These are phyloP conservation scores for Inonotus obliquus DNA, from an alignment of 1,284 basidiomycete species.

Conservation along the genomic window DNA sequence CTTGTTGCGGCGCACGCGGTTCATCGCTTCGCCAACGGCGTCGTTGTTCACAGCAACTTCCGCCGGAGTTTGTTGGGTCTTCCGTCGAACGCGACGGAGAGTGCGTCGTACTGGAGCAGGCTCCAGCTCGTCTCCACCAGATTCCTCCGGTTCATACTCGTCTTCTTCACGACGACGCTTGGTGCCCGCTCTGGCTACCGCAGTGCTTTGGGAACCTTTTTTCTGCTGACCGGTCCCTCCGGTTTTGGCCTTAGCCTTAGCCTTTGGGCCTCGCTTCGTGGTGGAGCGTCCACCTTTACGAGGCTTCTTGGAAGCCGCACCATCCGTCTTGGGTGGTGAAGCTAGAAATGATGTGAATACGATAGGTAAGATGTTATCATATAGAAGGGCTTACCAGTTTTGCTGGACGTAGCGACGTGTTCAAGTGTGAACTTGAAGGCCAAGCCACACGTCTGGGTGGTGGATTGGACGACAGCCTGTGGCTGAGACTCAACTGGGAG, in stretches of 20 bases:
- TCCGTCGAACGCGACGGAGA: background rate
- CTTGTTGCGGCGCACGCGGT: background rate
- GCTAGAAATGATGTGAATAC: background rate
- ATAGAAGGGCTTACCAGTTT: background rate
- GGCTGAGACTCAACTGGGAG: background rate
- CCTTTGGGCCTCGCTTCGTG: background rate
- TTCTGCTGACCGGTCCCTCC: background rate
- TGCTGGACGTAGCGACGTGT: background rate
- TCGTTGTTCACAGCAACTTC: background rate
- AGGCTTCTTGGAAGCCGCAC: background rate
- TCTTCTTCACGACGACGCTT: background rate
- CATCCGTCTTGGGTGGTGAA: background rate
- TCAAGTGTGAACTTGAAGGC: background rate
- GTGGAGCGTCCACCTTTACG: background rate
- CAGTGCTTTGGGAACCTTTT: background rate
- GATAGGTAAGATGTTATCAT: background rate
- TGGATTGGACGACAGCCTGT: background rate
- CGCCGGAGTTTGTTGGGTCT: background rate
- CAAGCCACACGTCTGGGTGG: background rate
- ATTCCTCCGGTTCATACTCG: background rate
- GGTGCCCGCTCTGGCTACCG: background rate
- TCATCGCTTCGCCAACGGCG: background rate
- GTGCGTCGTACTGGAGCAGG: background rate
- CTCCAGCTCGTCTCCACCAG: background rate
- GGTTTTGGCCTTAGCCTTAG: background rate